Base-by-base conservation (phyloP, 305 asterid species). In the Solanum chacoense region DNA sequence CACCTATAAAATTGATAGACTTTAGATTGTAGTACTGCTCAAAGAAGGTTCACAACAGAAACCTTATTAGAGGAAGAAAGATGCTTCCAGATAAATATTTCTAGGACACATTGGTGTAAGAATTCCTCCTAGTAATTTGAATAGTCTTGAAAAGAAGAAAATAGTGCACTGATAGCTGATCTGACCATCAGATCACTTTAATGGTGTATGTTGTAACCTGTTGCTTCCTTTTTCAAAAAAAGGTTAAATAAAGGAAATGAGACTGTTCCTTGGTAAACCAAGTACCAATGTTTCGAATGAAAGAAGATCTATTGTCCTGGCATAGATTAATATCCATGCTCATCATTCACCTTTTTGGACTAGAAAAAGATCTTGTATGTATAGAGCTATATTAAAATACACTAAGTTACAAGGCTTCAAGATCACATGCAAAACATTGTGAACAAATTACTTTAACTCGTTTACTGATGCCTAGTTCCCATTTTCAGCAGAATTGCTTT, bases 1-100 rank as follows among this genome's bases (percentile, higher is more conserved):
- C 90, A 92, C 92, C 93, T 92, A 73, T 88, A 85, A 89, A 88
- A 89, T 36, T 32, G 76, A 85, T 59, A 85, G 69, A 35, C 63
- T 28, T 74, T 71, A 36, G 89, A 65, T 50, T n/a, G 75, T 28
- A 71, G 26, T 87, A 37, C 76, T 71, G 74, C 69, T 38, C n/a
- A 20, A 80, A 83, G 73, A 26, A 83, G 71, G 29, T 83, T 31
- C 87, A 83, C 42, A 50, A 50, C 28, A 31, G 29, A 83, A 83
- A 83, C 40, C 87, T 50, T 18, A 50, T 11, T 18, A 31, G 73
- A 83, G 67, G 38, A 83, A 83, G 73, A 83, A 13, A 22, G 69
- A 63, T 50, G 73, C 86, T 45, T 28, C 86, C 72, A 50, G 86
- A 83, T 45, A 50, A 83, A 83, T 45, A 83, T 45, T 45, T 29